phyloP scores from a whole-genome alignment of 2,329 filamentous ascomycete genomes.

The Xylariaceae sp. region DNA sequence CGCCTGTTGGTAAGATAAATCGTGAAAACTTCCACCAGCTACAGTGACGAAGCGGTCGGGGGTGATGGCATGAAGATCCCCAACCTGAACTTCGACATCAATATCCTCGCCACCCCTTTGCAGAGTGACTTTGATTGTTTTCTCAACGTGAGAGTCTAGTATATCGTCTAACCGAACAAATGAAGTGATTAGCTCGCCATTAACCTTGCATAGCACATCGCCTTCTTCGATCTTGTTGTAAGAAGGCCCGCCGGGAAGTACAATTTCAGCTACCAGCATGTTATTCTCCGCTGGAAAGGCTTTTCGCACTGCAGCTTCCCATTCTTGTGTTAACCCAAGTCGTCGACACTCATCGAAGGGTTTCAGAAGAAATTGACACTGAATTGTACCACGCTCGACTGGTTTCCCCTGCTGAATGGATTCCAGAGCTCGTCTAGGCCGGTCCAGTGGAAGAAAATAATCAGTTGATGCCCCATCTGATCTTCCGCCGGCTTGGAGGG shows the following conservation, averaged over 20 bases:
- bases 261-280: conserved; percentile 94
- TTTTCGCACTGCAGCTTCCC: conserved; percentile 80
- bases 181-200: conserved; percentile 86
- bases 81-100: conserved; percentile 78
- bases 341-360: conserved; percentile 95
- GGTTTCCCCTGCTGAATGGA: conserved; percentile 73
- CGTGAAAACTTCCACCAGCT: conserved; percentile 90
- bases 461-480: conserved; percentile 95
- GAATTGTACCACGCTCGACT: conserved; percentile 91
- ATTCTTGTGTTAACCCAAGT: conserved; percentile 76
- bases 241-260: conserved; percentile 85
- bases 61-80: conserved; percentile 89
- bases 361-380: conserved; percentile 95
- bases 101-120: conserved; percentile 87
- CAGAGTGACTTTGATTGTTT: conserved; percentile 73
- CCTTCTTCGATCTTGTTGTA: conserved; percentile 87
- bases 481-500: conserved; percentile 88
- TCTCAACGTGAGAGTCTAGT: conserved; percentile 79
- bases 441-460: conserved; percentile 92
- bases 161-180: conserved; percentile 91
- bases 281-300: conserved; percentile 90
- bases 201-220: conserved; percentile 89
- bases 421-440: conserved; percentile 79
- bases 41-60: conserved; percentile 94
- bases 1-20: conserved; percentile 97